Conservation (phyloP, 2,329 filamentous ascomycete genomes). For the Alternaria sp. region DNA sequence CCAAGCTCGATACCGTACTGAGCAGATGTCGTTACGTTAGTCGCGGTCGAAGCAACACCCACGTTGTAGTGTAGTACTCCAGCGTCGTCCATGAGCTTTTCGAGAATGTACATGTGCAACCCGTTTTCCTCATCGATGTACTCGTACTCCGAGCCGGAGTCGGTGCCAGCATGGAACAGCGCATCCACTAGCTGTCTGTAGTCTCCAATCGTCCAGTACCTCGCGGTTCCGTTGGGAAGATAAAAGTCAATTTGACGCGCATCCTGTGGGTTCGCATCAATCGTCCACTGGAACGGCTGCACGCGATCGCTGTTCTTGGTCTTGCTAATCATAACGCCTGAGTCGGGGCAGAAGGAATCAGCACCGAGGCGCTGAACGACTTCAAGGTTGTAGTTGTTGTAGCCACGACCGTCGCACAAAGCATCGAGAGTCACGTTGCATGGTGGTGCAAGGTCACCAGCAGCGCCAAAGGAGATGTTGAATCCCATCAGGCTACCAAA, state of each 20-base stretch:
- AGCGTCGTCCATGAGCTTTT: constrained; percentile 51
- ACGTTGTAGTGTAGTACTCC: constrained; percentile 61
- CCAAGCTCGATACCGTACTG: constrained; percentile 51
- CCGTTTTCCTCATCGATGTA: constrained; percentile 58
- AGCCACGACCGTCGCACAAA: constrained; percentile 61
- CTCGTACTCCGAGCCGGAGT: constrained; percentile 61
- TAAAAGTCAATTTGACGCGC: constrained; percentile 61
- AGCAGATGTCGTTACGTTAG: constrained; percentile 45
- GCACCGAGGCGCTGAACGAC: constrained; percentile 64
- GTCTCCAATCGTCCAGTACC: constrained; percentile 61
- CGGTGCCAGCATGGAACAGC: constrained; percentile 63
- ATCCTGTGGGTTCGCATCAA: constrained; percentile 64
- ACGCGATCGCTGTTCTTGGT: constrained; percentile 55
- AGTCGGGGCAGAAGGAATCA: constrained; percentile 62
- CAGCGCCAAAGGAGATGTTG: constrained; percentile 55
- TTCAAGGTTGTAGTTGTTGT: constrained; percentile 62
- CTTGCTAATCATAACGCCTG: constrained; percentile 64
- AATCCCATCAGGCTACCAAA: constrained; percentile 56
- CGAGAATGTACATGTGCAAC: constrained; percentile 61
- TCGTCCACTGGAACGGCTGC: constrained; percentile 63
- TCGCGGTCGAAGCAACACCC: constrained; percentile 55
- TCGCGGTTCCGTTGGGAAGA: constrained; percentile 58
- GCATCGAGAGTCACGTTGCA: constrained; percentile 56
- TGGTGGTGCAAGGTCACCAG: constrained; percentile 54
- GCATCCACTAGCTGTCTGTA: constrained; percentile 64